These are phyloP conservation scores for Xylaria nigripes DNA, from an alignment of 495 filamentous ascomycete species.

Conservation along the genomic window DNA sequence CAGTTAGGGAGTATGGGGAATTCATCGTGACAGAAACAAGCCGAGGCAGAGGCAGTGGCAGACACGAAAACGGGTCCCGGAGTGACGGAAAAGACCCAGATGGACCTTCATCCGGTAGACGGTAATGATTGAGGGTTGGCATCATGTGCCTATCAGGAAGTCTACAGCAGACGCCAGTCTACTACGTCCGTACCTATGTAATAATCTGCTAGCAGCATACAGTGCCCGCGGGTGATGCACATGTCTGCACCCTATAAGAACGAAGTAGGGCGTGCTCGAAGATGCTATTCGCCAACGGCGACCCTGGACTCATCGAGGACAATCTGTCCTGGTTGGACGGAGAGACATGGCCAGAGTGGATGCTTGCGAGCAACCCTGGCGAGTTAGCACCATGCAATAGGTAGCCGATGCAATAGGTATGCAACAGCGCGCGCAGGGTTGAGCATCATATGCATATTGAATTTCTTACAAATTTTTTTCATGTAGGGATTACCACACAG, in stretches of 20 bases:
- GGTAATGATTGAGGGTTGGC: neutral
- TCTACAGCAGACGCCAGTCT: constrained; percentile 5
- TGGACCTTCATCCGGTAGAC: neutral
- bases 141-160: no score
- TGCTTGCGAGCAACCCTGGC: constrained; percentile 9
- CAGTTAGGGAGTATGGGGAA: no score
- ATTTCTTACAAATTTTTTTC: constrained; percentile 6
- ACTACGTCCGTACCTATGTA: no score
- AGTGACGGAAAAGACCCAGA: neutral
- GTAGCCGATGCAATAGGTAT: neutral
- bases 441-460: neutral
- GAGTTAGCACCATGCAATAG: neutral
- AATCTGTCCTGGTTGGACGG: constrained; percentile 22
- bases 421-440: neutral
- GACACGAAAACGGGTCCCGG: neutral
- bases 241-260: constrained; percentile 27
- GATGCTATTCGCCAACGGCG: constrained; percentile 20
- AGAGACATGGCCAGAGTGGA: neutral
- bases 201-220: constrained; percentile 12
- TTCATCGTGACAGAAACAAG: neutral
- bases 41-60: neutral
- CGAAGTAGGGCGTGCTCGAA: constrained; percentile 16
- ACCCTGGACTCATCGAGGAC: constrained; percentile 5
- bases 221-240: constrained; percentile 26
- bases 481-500: no score